phyloP scores from a whole-genome alignment of 2,329 filamentous ascomycete species.

The Botryotinia calthae region DNA sequence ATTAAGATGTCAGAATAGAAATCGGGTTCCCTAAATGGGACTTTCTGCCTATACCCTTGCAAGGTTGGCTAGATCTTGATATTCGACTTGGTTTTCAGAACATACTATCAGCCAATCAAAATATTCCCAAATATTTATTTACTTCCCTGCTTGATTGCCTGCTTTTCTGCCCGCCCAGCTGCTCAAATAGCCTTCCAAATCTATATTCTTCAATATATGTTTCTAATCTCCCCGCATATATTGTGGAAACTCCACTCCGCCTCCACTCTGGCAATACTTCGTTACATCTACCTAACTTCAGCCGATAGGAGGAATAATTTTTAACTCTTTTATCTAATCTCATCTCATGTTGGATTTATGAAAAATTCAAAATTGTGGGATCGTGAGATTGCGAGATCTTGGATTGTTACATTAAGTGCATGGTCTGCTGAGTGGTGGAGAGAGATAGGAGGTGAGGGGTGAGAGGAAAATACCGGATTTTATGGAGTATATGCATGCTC shows the following conservation, averaged over 20 bases:
- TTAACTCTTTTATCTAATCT: neutral
- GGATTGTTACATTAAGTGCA: neutral
- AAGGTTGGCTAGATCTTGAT: neutral
- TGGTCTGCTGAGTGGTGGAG: neutral
- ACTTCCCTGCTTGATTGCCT: neutral
- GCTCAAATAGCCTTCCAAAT: neutral
- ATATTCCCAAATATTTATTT: neutral
- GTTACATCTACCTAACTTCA: neutral
- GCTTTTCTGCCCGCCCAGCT: neutral
- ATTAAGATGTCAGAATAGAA: neutral
- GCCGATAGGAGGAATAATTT: conserved; percentile 2
- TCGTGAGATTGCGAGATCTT: neutral
- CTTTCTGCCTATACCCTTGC: neutral
- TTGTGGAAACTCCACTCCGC: neutral
- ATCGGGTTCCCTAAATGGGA: neutral
- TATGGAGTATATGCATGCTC: neutral
- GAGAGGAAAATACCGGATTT: neutral
- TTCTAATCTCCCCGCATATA: neutral
- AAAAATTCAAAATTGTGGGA: neutral
- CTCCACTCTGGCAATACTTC: neutral
- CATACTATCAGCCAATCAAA: neutral
- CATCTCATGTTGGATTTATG: neutral
- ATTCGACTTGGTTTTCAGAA: neutral
- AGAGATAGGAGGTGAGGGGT: neutral
- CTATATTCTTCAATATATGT: neutral